phyloP scores from a whole-genome alignment of 768 basidiomycete genomes.

The Megacollybia marginata region DNA sequence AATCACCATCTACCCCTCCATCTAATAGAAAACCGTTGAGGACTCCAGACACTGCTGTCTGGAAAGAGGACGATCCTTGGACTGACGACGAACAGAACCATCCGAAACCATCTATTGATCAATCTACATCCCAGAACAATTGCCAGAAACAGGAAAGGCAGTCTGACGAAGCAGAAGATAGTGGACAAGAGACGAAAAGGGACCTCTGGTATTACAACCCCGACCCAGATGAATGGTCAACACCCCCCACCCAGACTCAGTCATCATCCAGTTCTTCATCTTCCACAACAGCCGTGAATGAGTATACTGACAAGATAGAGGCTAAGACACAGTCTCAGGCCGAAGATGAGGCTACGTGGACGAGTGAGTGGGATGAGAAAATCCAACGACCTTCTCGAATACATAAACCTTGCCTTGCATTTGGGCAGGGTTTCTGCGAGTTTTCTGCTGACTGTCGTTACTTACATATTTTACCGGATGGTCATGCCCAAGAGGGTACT shows the following conservation, averaged over 20 bases:
- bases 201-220: background rate
- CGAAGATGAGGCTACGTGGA: background rate
- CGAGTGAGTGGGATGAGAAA: background rate
- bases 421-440: constrained; percentile 27
- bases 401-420: constrained; percentile 23
- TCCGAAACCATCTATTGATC: background rate
- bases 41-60: background rate
- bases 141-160: background rate
- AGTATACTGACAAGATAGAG: background rate
- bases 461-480: constrained; percentile 18
- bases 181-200: too few relatives aligned
- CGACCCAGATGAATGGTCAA: background rate
- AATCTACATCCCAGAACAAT: background rate
- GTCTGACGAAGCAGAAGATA: background rate
- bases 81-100: background rate
- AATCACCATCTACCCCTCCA: background rate
- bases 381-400: constrained; percentile 3
- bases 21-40: background rate
- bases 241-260: background rate
- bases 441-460: constrained; percentile 21
- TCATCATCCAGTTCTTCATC: background rate
- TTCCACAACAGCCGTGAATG: background rate
- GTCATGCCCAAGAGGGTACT: background rate
- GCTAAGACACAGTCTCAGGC: background rate
- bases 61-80: background rate